A percentile compares a stretch with the other conserved stretches of the same genome.
phyloP scores from a whole-genome alignment of 495 filamentous ascomycete species.

The Podospora didyma region DNA sequence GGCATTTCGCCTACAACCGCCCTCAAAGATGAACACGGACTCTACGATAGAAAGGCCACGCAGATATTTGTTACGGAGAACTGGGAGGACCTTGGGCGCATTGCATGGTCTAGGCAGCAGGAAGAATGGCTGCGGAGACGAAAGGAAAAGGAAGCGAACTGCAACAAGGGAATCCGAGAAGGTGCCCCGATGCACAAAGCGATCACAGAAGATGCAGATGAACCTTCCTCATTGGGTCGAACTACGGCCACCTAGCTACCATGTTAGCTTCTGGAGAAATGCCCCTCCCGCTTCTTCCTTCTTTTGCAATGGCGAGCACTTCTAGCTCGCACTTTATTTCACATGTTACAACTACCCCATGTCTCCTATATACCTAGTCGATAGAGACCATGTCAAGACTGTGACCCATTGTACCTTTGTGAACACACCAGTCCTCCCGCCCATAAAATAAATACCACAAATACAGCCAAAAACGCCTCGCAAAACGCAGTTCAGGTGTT shows the following conservation, averaged over 20 bases:
- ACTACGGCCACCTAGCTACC: too few relatives aligned
- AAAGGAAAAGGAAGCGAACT: constrained; percentile 10
- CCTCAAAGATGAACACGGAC: constrained; percentile 27
- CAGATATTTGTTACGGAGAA: constrained; percentile 32
- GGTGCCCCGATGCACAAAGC: too few relatives aligned
- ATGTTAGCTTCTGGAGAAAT: too few relatives aligned
- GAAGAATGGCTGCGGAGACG: constrained; percentile 15
- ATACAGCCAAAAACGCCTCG: neutral
- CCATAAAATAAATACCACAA: neutral
- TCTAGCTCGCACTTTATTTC: too few relatives aligned
- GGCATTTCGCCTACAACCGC: constrained; percentile 17
- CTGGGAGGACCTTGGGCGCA: constrained; percentile 29
- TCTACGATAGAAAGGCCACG: constrained; percentile 33
- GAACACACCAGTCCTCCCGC: neutral
- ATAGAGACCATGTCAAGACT: too few relatives aligned
- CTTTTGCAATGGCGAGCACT: too few relatives aligned
- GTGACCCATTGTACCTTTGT: neutral
- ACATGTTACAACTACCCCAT: too few relatives aligned
- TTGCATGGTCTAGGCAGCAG: constrained; percentile 26
- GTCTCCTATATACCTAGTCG: too few relatives aligned
- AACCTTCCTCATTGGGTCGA: too few relatives aligned
- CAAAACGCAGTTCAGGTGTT: neutral
- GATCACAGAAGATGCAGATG: too few relatives aligned
- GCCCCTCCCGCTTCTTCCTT: too few relatives aligned
- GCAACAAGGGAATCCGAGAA: too few relatives aligned